A percentile compares a stretch with the other conserved stretches of the same genome.
Evolutionary conservation across 2,329 filamentous ascomycete species (phyloP).

Genomic region (Arachnopeziza araneosa): DNA sequence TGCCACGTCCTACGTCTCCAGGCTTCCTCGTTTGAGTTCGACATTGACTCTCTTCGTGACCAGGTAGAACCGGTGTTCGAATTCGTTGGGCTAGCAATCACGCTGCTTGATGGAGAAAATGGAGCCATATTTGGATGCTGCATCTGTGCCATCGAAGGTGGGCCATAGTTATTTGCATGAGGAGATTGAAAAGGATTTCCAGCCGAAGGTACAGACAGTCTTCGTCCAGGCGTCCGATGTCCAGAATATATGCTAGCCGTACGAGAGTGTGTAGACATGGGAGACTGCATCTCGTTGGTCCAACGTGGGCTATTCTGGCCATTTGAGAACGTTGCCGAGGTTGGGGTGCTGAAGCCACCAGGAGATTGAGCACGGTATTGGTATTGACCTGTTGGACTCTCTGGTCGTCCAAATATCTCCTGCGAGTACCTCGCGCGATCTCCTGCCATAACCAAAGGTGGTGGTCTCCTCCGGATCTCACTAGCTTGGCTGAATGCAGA

Average conservation of each 20-base stretch:
- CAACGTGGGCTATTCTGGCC: constrained; percentile 73
- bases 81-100: constrained; percentile 61
- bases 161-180: constrained; percentile 49
- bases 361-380: constrained; percentile 64
- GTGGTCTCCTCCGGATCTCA: constrained; percentile 66
- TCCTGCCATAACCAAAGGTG: constrained; percentile 75
- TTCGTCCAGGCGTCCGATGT: constrained; percentile 61
- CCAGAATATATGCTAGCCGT: constrained; percentile 67
- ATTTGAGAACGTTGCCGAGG: constrained; percentile 75
- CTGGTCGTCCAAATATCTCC: constrained; percentile 55
- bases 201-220: constrained; percentile 76
- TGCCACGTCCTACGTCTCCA: constrained; percentile 89
- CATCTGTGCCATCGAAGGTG: constrained; percentile 48
- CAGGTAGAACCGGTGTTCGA: constrained; percentile 50
- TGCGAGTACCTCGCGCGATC: constrained; percentile 64
- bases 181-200: constrained; percentile 68
- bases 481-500: constrained; percentile 46
- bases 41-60: constrained; percentile 59
- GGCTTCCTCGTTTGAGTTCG: constrained; percentile 62
- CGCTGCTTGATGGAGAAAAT: constrained; percentile 52
- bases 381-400: constrained; percentile 53
- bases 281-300: constrained; percentile 64
- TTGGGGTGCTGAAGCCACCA: constrained; percentile 74
- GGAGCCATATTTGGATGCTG: constrained; percentile 50
- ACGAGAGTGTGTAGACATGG: constrained; percentile 62